Evolutionary conservation across 352 stramenopile genomes (phyloP).

Genomic region (Pythium phragmitis): DNA sequence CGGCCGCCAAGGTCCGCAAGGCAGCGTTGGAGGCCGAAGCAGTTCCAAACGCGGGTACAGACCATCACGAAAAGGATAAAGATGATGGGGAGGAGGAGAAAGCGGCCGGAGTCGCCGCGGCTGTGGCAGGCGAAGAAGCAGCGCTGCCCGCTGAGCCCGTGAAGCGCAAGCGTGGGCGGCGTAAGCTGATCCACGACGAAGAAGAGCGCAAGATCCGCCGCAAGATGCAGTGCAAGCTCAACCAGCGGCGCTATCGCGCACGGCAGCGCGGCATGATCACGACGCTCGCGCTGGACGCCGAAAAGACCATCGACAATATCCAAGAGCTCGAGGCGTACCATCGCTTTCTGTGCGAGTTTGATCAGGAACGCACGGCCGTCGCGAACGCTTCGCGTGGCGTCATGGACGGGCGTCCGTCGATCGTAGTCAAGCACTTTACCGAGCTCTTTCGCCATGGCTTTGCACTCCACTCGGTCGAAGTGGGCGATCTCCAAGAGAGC

Average conservation of each 20-base stretch:
- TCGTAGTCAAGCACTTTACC: constrained; percentile 56
- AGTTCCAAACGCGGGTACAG: neutral
- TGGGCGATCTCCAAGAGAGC: constrained; percentile 50
- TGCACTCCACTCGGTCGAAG: constrained; percentile 60
- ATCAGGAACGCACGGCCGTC: constrained; percentile 15
- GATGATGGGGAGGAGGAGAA: neutral
- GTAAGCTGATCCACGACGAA: constrained; percentile 60
- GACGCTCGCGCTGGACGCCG: constrained; percentile 55
- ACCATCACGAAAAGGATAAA: neutral
- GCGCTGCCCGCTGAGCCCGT: constrained; percentile 7
- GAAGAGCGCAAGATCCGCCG: constrained; percentile 56
- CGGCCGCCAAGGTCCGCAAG: constrained; percentile 1
- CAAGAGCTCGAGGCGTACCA: constrained; percentile 50
- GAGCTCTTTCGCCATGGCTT: constrained; percentile 55
- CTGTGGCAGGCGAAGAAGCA: neutral
- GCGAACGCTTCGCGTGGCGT: neutral
- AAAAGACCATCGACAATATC: constrained; percentile 45
- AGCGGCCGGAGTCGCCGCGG: neutral
- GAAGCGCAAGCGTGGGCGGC: constrained; percentile 40
- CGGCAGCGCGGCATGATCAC: constrained; percentile 62
- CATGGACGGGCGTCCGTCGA: constrained; percentile 26
- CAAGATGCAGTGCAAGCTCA: constrained; percentile 76
- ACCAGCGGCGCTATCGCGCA: constrained; percentile 67
- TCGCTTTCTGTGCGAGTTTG: constrained; percentile 38
- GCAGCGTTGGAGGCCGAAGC: neutral